phyloP scores from a whole-genome alignment of 1,284 basidiomycete species.

The Irpex sp. region DNA sequence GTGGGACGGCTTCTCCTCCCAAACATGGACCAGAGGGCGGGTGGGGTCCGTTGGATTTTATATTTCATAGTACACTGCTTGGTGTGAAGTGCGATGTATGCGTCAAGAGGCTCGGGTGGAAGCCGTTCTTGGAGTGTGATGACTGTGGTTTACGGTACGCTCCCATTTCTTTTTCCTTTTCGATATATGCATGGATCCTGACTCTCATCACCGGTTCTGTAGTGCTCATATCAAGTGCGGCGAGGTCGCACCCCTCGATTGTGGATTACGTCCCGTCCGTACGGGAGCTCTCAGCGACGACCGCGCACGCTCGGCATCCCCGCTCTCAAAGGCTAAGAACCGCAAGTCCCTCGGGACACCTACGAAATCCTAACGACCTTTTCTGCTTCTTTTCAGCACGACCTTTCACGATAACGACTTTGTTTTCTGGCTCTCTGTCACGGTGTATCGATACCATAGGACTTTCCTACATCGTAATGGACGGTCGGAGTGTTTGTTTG shows the following conservation, averaged over 20 bases:
- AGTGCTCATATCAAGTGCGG: slow-evolving; percentile 84
- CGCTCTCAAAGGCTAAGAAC: slow-evolving; percentile 10
- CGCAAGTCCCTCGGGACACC: slow-evolving; percentile 10
- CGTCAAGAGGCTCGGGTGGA: slow-evolving; percentile 78
- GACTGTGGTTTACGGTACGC: slow-evolving; percentile 75
- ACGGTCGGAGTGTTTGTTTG: neutral
- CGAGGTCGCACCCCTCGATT: slow-evolving; percentile 75
- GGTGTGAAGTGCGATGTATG: slow-evolving; percentile 82
- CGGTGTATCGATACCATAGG: neutral
- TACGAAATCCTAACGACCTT: slow-evolving; percentile 5
- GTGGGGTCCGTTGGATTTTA: slow-evolving; percentile 76
- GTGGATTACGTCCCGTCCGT: slow-evolving; percentile 47
- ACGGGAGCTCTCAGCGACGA: slow-evolving; percentile 4
- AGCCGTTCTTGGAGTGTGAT: slow-evolving; percentile 83
- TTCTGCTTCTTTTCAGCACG: neutral
- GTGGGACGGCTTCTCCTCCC: slow-evolving; percentile 26
- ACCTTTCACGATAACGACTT: neutral
- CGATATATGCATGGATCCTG: too few relatives aligned
- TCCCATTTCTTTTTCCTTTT: slow-evolving; percentile 2
- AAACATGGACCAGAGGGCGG: slow-evolving; percentile 31
- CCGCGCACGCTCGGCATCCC: slow-evolving; percentile 8
- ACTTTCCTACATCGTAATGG: neutral
- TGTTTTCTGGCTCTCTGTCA: neutral
- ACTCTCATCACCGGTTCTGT: slow-evolving; percentile 11
- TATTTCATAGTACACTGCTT: slow-evolving; percentile 67